Percentiles rank a stretch among this genome's conserved stretches.
Conservation (phyloP, 345 rosid species). For the Mallotus nudiflorus region DNA sequence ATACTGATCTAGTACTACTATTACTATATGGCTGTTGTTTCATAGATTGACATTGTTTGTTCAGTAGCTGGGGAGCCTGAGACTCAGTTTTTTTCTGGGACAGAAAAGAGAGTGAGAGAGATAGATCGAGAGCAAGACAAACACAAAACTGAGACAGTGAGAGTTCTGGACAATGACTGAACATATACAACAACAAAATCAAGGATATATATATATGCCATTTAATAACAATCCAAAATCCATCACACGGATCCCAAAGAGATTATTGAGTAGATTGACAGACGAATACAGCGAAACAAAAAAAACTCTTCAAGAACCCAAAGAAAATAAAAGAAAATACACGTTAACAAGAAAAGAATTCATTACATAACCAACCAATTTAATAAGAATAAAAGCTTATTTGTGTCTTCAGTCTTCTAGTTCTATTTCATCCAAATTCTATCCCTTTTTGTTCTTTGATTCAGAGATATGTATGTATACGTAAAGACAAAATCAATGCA, state of each 20-base stretch:
- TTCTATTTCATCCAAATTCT: not conserved
- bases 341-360: not conserved
- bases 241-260: constrained; percentile 57
- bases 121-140: constrained; percentile 16
- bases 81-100: constrained; percentile 32
- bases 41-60: constrained; percentile 28
- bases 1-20: too few relatives aligned
- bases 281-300: not conserved
- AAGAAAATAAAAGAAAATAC: not conserved
- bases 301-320: not conserved
- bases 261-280: constrained; percentile 19
- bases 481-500: not conserved
- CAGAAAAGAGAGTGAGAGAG: too few relatives aligned
- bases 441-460: too few relatives aligned
- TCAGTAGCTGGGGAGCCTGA: constrained; percentile 29
- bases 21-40: constrained; percentile 19
- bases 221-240: constrained; percentile 30
- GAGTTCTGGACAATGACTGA: constrained; percentile 41
- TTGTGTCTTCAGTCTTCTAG: too few relatives aligned
- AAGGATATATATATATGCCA: constrained; percentile 29
- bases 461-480: not conserved
- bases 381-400: too few relatives aligned
- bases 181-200: constrained; percentile 52
- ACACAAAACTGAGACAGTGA: constrained; percentile 30
- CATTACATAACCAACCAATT: too few relatives aligned